These are phyloP conservation scores for Hibiscus tridactylites DNA, from an alignment of 345 rosid genomes.

Conservation along the genomic window DNA sequence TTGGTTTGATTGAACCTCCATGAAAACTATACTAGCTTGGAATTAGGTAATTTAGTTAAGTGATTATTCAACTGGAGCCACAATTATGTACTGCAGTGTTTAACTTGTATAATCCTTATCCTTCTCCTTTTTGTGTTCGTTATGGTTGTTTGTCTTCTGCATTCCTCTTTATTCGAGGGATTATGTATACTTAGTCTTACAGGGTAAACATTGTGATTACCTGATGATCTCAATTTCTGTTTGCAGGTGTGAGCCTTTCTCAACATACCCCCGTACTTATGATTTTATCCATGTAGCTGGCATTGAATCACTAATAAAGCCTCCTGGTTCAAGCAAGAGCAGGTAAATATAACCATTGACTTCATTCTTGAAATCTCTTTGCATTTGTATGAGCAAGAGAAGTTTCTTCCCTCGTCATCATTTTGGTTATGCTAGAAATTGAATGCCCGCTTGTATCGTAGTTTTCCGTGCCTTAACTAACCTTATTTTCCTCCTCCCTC, in stretches of 20 bases:
- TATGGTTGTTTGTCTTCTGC: neutral
- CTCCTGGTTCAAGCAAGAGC: conserved; percentile 37
- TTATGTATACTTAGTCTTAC: neutral
- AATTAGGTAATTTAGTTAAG: neutral
- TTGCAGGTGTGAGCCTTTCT: conserved; percentile 95
- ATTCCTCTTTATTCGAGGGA: neutral
- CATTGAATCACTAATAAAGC: conserved; percentile 64
- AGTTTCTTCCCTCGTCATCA: neutral
- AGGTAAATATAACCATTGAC: neutral
- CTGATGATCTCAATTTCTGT: conserved; percentile 14
- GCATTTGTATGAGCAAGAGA: neutral
- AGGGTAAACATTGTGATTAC: conserved; percentile 2
- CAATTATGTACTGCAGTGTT: neutral
- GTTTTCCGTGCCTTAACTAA: neutral
- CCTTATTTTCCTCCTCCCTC: neutral
- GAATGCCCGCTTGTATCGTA: conserved; percentile 17
- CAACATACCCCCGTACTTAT: conserved; percentile 94
- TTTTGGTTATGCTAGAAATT: neutral
- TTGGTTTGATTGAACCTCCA: neutral
- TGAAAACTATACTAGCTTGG: neutral
- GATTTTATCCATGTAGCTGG: conserved; percentile 85
- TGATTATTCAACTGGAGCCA: neutral
- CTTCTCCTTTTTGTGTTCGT: neutral
- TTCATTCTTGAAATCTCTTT: neutral
- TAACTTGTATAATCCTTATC: neutral